Evolutionary conservation across 164 flowering plant genomes (phyloP).

Genomic region (Vitis amurensis): DNA sequence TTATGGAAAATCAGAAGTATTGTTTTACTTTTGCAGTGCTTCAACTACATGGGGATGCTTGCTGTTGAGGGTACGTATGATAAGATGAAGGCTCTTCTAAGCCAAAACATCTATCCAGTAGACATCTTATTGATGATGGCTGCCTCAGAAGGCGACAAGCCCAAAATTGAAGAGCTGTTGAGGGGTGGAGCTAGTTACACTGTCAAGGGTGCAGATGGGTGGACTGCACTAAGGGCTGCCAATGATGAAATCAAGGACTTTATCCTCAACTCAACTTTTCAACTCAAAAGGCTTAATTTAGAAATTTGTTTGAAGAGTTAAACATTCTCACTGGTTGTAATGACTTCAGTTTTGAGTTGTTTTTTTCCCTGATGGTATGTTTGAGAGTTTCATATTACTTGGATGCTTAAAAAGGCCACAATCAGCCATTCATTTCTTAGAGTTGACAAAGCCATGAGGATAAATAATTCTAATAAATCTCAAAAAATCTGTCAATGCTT

Average conservation of each 20-base stretch:
- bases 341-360: too few species aligned
- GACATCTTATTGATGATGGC: constrained; percentile 88
- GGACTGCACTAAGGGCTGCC: constrained; percentile 74
- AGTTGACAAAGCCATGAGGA: too few species aligned
- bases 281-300: constrained; percentile 53
- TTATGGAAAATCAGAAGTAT: too few species aligned
- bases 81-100: constrained; percentile 81
- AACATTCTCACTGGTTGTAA: too few species aligned
- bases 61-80: constrained; percentile 94
- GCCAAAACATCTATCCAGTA: constrained; percentile 78
- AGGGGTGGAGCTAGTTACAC: constrained; percentile 75
- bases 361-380: too few species aligned
- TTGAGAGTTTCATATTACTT: too few species aligned
- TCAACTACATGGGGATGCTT: constrained; percentile 97
- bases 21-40: too few species aligned
- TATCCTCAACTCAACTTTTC: constrained; percentile 58
- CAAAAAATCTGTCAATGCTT: too few species aligned
- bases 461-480: too few species aligned
- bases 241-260: constrained; percentile 53
- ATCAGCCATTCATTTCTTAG: too few species aligned
- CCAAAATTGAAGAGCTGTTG: constrained; percentile 82
- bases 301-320: not conserved
- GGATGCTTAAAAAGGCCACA: too few species aligned
- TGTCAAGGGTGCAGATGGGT: constrained; percentile 77
- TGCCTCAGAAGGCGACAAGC: constrained; percentile 85